phyloP scores from a whole-genome alignment of 1,284 basidiomycete genomes.

The Cryptococcus floricola region DNA sequence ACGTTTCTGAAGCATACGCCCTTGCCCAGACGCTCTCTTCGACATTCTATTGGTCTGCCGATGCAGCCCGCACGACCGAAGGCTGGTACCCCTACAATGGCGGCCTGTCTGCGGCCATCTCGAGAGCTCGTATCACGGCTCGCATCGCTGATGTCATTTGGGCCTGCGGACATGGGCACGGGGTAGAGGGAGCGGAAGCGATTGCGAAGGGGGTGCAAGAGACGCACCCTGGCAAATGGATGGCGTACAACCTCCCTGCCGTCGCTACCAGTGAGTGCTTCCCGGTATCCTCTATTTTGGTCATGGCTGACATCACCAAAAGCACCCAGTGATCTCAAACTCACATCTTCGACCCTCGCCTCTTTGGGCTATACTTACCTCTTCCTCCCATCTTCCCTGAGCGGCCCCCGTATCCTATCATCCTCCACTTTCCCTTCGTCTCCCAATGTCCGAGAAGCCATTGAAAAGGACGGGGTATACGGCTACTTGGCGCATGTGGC shows the following conservation, averaged over 20 bases:
- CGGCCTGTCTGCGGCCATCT: slow-evolving; percentile 63
- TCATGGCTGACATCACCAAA: not conserved
- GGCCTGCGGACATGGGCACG: slow-evolving; percentile 35
- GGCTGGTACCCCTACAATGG: slow-evolving; percentile 77
- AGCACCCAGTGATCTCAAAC: not conserved
- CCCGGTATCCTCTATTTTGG: too few relatives aligned
- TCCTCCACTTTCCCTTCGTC: too few relatives aligned
- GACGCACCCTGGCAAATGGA: slow-evolving; percentile 14
- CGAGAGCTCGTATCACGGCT: slow-evolving; percentile 72
- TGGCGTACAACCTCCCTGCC: slow-evolving; percentile 15
- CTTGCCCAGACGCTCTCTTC: slow-evolving; percentile 71
- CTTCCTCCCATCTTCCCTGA: slow-evolving; percentile 4
- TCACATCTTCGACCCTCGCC: slow-evolving; percentile 3
- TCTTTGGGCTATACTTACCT: slow-evolving; percentile 16
- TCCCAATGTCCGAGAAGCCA: not conserved
- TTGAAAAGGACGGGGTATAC: not conserved
- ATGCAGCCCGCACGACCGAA: slow-evolving; percentile 85
- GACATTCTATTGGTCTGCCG: slow-evolving; percentile 80
- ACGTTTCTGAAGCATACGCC: slow-evolving; percentile 67
- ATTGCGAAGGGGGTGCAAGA: slow-evolving; percentile 11
- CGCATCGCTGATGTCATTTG: slow-evolving; percentile 80
- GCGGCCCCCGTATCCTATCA: too few relatives aligned
- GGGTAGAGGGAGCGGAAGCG: not conserved
- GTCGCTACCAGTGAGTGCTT: slow-evolving; percentile 5
- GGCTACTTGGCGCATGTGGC: not conserved